A percentile compares a stretch with the other conserved stretches of the same genome.
Conservation (phyloP, 192 early-diverging fungal genomes). For the Backusella circina region DNA sequence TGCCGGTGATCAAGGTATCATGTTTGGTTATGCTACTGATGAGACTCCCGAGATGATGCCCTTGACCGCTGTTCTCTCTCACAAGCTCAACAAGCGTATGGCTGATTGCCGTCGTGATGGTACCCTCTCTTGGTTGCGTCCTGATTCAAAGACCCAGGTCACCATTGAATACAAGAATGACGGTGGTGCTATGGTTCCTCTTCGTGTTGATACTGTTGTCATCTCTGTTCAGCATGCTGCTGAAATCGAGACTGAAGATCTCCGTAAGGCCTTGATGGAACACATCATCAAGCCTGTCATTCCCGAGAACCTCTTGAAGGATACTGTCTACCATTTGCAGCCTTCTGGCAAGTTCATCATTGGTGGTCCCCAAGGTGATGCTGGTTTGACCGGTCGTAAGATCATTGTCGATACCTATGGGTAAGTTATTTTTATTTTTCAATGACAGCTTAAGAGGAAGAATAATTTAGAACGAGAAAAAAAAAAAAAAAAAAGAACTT, state of each 20-base stretch:
- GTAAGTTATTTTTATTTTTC: background rate
- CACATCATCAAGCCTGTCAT: constrained; percentile 92
- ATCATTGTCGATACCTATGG: constrained; percentile 39
- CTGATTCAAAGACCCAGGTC: constrained; percentile 99
- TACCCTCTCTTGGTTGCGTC: constrained; percentile 88
- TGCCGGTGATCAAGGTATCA: constrained; percentile 98
- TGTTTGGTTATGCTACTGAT: constrained; percentile 96
- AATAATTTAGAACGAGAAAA: background rate
- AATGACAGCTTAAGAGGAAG: background rate
- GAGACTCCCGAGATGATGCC: constrained; percentile 99
- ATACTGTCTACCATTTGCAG: constrained; percentile 96
- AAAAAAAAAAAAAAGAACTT: background rate
- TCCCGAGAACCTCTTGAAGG: constrained; percentile 85
- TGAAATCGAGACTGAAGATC: constrained; percentile 80
- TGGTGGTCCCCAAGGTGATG: constrained; percentile 99
- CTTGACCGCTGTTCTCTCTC: constrained; percentile 88
- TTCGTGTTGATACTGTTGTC: constrained; percentile 96
- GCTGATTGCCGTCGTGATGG: constrained; percentile 93
- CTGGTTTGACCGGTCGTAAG: constrained; percentile 88
- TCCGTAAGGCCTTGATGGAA: constrained; percentile 86
- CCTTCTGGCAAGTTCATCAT: constrained; percentile 99
- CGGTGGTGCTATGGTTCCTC: constrained; percentile 89
- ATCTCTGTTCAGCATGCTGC: constrained; percentile 96
- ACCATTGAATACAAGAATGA: constrained; percentile 98
- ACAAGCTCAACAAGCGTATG: constrained; percentile 97